Conservation (phyloP, 192 early-diverging fungal species). For the Backusella mclennaniae region DNA sequence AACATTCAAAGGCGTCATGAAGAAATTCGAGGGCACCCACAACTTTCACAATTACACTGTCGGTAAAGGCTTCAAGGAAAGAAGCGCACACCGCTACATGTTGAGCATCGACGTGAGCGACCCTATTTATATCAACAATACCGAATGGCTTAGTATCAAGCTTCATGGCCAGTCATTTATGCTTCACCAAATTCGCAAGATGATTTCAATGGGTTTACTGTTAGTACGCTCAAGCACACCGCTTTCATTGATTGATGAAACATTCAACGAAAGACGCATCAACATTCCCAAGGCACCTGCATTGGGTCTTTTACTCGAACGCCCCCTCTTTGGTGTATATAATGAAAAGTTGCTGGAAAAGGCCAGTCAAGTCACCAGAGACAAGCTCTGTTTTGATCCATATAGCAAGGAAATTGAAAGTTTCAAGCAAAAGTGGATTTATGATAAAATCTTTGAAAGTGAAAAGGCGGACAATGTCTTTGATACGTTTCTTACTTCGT, state of each 20-base stretch:
- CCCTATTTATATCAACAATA: slow-evolving; percentile 62
- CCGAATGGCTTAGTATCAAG: slow-evolving; percentile 92
- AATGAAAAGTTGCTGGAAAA: slow-evolving; percentile 46
- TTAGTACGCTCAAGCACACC: slow-evolving; percentile 76
- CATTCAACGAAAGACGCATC: slow-evolving; percentile 67
- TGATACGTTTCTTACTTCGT: slow-evolving; percentile 56
- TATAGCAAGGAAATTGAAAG: slow-evolving; percentile 66
- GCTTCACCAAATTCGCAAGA: slow-evolving; percentile 99
- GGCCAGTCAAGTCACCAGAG: slow-evolving; percentile 26
- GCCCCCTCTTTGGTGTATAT: slow-evolving; percentile 65
- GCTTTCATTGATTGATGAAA: slow-evolving; percentile 57
- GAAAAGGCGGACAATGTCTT: slow-evolving; percentile 69
- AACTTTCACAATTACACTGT: slow-evolving; percentile 98
- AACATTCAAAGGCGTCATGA: slow-evolving; percentile 65
- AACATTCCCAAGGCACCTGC: slow-evolving; percentile 98
- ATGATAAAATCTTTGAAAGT: slow-evolving; percentile 71
- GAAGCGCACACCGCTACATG: slow-evolving; percentile 80
- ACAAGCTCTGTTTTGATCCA: slow-evolving; percentile 54
- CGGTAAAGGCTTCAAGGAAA: slow-evolving; percentile 72
- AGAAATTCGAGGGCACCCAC: slow-evolving; percentile 79
- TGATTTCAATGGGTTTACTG: slow-evolving; percentile 89
- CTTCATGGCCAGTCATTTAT: slow-evolving; percentile 97
- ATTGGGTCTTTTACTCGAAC: slow-evolving; percentile 84
- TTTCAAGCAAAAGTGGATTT: slow-evolving; percentile 91
- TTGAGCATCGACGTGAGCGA: slow-evolving; percentile 70